phyloP scores from a whole-genome alignment of 2,329 filamentous ascomycete species.

The Colletotrichum sp. region DNA sequence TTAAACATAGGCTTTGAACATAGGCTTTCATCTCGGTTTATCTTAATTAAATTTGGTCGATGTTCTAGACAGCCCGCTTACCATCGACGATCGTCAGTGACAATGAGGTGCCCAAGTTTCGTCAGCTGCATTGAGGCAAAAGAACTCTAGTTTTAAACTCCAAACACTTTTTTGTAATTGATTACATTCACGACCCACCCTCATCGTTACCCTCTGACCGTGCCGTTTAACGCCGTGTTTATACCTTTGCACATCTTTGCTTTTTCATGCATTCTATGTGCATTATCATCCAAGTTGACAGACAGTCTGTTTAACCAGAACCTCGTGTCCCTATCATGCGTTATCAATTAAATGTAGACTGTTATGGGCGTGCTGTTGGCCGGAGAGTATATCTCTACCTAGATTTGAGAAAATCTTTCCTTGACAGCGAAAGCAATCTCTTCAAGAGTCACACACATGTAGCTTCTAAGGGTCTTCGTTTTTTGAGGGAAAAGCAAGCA shows the following conservation, averaged over 20 bases:
- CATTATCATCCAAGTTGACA: background rate
- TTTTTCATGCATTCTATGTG: background rate
- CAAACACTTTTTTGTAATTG: no score
- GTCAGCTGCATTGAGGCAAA: no score
- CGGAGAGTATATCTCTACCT: no score
- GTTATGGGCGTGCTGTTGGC: no score
- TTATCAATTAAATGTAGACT: background rate
- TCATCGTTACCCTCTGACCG: background rate
- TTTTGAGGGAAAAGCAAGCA: no score
- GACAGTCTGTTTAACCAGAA: background rate
- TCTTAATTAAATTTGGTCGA: background rate
- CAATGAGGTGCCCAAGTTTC: background rate
- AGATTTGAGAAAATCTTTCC: background rate
- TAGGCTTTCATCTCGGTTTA: background rate
- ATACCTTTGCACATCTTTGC: fast-evolving
- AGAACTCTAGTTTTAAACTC: no score
- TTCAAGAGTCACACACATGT: background rate
- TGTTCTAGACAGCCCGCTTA: background rate
- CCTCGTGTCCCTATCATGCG: background rate
- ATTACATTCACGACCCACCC: background rate
- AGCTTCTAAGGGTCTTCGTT: background rate
- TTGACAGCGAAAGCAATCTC: background rate
- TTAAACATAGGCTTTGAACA: background rate
- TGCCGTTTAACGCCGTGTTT: background rate
- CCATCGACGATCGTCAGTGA: background rate